phyloP scores from a whole-genome alignment of 164 flowering plant genomes.

The Umbellularia californica region DNA sequence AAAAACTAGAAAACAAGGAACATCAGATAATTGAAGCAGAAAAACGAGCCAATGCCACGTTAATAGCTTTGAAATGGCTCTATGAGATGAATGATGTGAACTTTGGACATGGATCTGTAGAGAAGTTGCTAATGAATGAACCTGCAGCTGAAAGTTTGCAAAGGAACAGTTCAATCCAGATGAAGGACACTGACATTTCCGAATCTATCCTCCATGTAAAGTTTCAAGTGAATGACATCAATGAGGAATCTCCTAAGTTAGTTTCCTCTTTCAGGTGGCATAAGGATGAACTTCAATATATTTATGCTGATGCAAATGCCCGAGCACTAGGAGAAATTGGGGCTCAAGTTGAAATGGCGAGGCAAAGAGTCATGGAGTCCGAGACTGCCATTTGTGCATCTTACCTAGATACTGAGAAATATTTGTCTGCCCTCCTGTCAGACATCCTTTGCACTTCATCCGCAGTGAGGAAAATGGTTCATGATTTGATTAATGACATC shows the following conservation, averaged over 20 bases:
- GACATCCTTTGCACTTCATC: conserved; percentile 15
- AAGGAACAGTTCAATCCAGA: no score
- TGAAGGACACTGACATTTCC: not conserved
- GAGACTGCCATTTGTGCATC: conserved; percentile 22
- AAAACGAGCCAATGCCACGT: conserved; percentile 38
- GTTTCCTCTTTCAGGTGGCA: not conserved
- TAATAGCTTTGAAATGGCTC: conserved; percentile 26
- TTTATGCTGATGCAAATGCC: conserved; percentile 16
- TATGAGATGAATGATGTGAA: conserved; percentile 10
- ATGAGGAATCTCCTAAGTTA: conserved; percentile 10
- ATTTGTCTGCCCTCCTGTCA: conserved; percentile 18
- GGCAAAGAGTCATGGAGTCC: conserved; percentile 23
- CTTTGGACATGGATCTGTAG: not conserved
- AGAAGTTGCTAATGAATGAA: not conserved
- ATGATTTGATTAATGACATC: conserved; percentile 22
- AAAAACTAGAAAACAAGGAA: conserved; percentile 26
- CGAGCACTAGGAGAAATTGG: conserved; percentile 14
- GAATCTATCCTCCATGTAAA: not conserved
- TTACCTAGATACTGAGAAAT: conserved; percentile 26
- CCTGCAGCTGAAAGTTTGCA: not conserved
- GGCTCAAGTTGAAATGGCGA: conserved; percentile 25
- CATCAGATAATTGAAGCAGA: conserved; percentile 34
- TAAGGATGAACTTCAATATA: conserved; percentile 1
- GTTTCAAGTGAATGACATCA: conserved; percentile 3
- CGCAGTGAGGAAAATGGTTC: conserved; percentile 17